phyloP scores from a whole-genome alignment of 73 alveolate species.

The Durusdinium trenchii region DNA sequence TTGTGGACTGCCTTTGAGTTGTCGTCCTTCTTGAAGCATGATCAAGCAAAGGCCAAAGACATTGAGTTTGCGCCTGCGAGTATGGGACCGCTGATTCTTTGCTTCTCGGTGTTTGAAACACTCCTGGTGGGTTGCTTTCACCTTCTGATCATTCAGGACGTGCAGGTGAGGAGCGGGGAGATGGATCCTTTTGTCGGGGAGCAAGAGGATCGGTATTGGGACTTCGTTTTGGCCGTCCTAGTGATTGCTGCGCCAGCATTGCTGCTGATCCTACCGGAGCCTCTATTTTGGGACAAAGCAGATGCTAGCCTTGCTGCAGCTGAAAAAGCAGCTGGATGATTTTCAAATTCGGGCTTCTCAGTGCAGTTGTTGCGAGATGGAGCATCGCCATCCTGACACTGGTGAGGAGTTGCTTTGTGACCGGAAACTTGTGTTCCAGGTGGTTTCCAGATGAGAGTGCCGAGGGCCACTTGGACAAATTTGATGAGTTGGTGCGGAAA shows the following conservation, averaged over 20 bases:
- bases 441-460: slow-evolving; percentile 9
- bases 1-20: neutral
- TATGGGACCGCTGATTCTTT: slow-evolving; percentile 9
- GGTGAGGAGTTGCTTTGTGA: slow-evolving; percentile 4
- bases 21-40: neutral
- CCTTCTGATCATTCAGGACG: neutral
- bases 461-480: slow-evolving; percentile 12
- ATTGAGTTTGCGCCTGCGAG: neutral
- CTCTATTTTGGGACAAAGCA: neutral
- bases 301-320: slow-evolving; percentile 4
- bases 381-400: neutral
- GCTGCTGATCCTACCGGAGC: neutral
- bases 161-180: neutral
- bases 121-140: neutral
- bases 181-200: neutral
- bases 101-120: neutral
- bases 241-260: neutral
- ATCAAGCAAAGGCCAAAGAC: neutral
- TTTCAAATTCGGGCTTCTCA: neutral
- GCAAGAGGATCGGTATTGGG: neutral
- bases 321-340: neutral
- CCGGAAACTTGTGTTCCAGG: neutral
- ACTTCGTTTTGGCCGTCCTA: neutral
- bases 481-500: neutral
- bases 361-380: slow-evolving; percentile 27